Base-by-base conservation (phyloP, 306 rosid genomes). In the Sicyos edulis region DNA sequence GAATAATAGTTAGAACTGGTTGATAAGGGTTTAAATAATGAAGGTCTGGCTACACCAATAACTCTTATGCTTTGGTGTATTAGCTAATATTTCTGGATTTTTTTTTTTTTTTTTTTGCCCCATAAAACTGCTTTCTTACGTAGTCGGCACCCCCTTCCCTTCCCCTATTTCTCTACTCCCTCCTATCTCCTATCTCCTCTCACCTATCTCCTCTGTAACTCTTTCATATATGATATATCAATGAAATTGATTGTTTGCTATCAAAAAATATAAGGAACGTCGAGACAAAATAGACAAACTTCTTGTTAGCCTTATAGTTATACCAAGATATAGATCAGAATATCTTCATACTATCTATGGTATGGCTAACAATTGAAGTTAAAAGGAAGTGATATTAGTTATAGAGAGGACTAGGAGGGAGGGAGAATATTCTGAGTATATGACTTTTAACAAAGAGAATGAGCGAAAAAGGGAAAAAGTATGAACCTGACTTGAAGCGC, bases 401-500 rank as follows among this genome's bases (percentile, higher is more conserved):
- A 56, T 7, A 56, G 61, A 55, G 32, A 21, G 24, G 61, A 37
- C n/a, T n/a, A 5, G n/a, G n/a, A n/a, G n/a, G 37, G 37, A 32
- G 20, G 58, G 24, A 20, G 59, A 54, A 56, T 11, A 5, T 11
- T 56, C 6, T 21, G 37, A 24, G 17, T 5, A 58, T 13, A 13
- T 37, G 42, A 58, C 10, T 59, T 59, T 8, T 7, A 1, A 59
- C 26, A 24, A 59, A 59, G 44, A 26, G 50, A 44, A 61, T 14
- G 12, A 72, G 53, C 20, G 58, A 59, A 32, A 32, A 32, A 32
- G 37, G 4, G 45, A 20, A 75, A 44, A 15, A 56, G 77, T 53
- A 29, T 63, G 71, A 78, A 91, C 99, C 99, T 93, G 99, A 78
- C 79, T 83, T 77, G 99, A 88, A 80, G 88, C 68, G 75, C 89